Evolutionary conservation across 2,329 filamentous ascomycete species (phyloP).

Genomic region (Calonectria pseudoturangicola): DNA sequence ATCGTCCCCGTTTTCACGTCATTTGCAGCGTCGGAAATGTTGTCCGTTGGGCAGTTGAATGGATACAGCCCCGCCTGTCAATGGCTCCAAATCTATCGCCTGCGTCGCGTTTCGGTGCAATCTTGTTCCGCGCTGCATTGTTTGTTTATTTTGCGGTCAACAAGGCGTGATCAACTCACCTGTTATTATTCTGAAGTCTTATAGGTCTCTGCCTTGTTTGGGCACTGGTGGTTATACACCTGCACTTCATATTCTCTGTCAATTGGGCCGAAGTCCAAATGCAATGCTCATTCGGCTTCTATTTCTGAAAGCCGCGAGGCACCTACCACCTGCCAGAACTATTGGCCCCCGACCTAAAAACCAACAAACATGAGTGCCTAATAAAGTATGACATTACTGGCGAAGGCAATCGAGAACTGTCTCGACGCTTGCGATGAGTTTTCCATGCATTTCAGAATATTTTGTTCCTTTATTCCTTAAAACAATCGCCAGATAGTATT

Average conservation of each 20-base stretch:
- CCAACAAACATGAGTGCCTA: too few relatives aligned
- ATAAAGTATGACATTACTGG: too few relatives aligned
- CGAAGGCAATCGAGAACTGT: too few relatives aligned
- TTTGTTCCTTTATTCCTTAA: not conserved
- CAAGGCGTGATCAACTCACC: too few relatives aligned
- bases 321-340: not conserved
- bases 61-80: too few relatives aligned
- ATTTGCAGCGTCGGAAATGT: not conserved
- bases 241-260: not conserved
- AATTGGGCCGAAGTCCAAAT: not conserved
- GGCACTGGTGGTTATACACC: not conserved
- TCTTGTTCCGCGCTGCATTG: too few relatives aligned
- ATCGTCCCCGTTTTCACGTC: not conserved
- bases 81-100: too few relatives aligned
- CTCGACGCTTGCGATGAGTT: too few relatives aligned
- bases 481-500: not conserved
- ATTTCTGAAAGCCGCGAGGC: conserved; percentile 18
- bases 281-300: not conserved
- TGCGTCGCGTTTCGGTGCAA: too few relatives aligned
- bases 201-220: not conserved
- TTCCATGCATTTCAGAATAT: not conserved
- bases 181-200: not conserved
- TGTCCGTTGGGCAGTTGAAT: not conserved
- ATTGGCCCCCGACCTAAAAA: too few relatives aligned
- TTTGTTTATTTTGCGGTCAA: not conserved